phyloP scores from a whole-genome alignment of 1,284 basidiomycete genomes.

The Porogramme epimiltina region DNA sequence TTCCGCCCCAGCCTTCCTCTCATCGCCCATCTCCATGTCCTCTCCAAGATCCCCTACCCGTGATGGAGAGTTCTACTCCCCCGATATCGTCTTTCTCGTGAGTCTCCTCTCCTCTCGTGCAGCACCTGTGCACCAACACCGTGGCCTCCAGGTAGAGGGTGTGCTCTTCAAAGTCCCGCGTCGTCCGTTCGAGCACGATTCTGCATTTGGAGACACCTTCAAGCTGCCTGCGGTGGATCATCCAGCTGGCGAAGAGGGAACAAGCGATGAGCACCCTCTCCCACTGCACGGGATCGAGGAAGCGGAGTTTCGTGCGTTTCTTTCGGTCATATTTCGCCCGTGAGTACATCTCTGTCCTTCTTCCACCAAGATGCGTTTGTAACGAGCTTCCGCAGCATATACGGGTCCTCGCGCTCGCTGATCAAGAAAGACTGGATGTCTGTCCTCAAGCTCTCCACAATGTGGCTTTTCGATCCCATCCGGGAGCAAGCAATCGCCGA shows the following conservation, averaged over 20 bases:
- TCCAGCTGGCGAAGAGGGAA: background rate
- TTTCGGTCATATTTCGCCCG: constrained; percentile 10
- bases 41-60: no score
- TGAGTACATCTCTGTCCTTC: background rate
- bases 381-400: background rate
- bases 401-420: constrained; percentile 4
- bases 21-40: no score
- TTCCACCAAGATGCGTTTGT: background rate
- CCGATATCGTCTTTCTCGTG: constrained; percentile 8
- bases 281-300: background rate
- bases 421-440: constrained; percentile 9
- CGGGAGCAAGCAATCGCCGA: constrained; percentile 8
- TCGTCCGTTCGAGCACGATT: constrained; percentile 14
- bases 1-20: no score
- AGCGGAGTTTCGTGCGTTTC: constrained; percentile 6
- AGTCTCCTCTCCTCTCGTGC: background rate
- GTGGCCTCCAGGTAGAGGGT: background rate
- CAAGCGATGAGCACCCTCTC: constrained; percentile 8
- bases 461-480: constrained; percentile 9
- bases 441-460: constrained; percentile 11
- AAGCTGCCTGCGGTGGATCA: background rate
- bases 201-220: constrained; percentile 11
- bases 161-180: constrained; percentile 13
- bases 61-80: constrained; percentile 10
- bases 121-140: background rate